Conservation (phyloP, 768 basidiomycete genomes). For the Boletellus emodensis region DNA sequence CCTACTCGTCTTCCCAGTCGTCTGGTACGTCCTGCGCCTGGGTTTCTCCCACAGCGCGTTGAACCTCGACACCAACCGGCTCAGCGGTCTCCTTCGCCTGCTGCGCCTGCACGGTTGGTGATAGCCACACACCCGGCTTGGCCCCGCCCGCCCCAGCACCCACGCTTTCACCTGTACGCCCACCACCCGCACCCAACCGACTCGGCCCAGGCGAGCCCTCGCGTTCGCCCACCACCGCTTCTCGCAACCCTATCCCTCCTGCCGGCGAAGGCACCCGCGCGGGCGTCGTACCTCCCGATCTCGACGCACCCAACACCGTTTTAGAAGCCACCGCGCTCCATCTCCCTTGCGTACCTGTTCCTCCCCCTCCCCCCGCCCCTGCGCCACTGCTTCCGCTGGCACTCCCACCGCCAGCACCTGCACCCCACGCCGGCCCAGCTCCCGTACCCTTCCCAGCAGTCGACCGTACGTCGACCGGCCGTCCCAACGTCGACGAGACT, state of each 20-base stretch:
- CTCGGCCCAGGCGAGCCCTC: slow-evolving; percentile 11
- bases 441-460: slow-evolving; percentile 11
- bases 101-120: slow-evolving; percentile 17
- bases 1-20: slow-evolving; percentile 55
- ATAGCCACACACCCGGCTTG: slow-evolving; percentile 16
- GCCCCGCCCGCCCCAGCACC: background rate
- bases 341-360: background rate
- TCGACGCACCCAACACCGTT: slow-evolving; percentile 4
- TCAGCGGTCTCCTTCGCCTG: slow-evolving; percentile 5
- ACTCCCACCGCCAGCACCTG: background rate
- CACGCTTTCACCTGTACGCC: background rate
- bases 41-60: background rate
- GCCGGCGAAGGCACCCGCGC: slow-evolving; percentile 20
- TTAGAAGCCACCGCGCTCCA: slow-evolving; percentile 21
- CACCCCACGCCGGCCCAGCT: background rate
- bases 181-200: background rate
- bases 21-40: slow-evolving; percentile 39
- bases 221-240: background rate
- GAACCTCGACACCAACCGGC: background rate
- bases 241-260: background rate
- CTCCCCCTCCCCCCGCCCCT: background rate
- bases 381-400: background rate
- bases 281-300: slow-evolving; percentile 9
- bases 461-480: slow-evolving; percentile 53
- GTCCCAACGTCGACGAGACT: slow-evolving; percentile 47